Evolutionary conservation across 2,329 filamentous ascomycete species (phyloP).

Genomic region (Paecilomyces formosus): DNA sequence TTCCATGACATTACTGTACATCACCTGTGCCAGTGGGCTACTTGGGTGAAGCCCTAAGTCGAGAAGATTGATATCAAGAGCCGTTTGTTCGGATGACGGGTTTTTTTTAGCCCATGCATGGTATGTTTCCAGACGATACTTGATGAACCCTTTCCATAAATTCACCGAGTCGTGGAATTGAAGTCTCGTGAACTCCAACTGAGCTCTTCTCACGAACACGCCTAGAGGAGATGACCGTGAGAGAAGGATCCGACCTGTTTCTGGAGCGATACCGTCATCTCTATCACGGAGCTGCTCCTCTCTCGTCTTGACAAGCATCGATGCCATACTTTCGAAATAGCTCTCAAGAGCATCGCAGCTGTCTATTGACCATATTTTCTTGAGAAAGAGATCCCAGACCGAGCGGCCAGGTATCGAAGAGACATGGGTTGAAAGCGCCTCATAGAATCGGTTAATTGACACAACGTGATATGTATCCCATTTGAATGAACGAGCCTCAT

Average conservation of each 20-base stretch:
- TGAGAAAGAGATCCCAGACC: constrained; percentile 83
- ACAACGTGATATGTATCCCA: constrained; percentile 25
- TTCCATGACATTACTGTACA: constrained; percentile 43
- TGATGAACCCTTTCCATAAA: constrained; percentile 76
- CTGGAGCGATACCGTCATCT: constrained; percentile 45
- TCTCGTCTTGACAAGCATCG: constrained; percentile 54
- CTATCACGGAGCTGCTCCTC: constrained; percentile 52
- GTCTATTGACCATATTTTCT: constrained; percentile 74
- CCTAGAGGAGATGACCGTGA: constrained; percentile 73
- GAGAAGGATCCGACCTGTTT: constrained; percentile 51
- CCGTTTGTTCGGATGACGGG: constrained; percentile 35
- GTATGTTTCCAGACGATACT: constrained; percentile 70
- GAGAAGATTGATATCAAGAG: constrained; percentile 57
- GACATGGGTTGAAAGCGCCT: constrained; percentile 35
- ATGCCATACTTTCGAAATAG: constrained; percentile 59
- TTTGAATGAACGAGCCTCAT: constrained; percentile 11
- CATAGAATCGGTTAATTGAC: constrained; percentile 41
- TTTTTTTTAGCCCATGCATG: constrained; percentile 51
- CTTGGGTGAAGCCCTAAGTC: constrained; percentile 49
- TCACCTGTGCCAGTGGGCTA: constrained; percentile 41
- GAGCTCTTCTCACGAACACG: constrained; percentile 66
- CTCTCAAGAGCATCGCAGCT: constrained; percentile 72
- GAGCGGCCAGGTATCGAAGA: constrained; percentile 62
- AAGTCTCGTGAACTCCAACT: constrained; percentile 71
- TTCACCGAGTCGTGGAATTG: constrained; percentile 71